These are phyloP conservation scores for Boletus tomentosulus DNA, from an alignment of 768 basidiomycete genomes.

Conservation along the genomic window DNA sequence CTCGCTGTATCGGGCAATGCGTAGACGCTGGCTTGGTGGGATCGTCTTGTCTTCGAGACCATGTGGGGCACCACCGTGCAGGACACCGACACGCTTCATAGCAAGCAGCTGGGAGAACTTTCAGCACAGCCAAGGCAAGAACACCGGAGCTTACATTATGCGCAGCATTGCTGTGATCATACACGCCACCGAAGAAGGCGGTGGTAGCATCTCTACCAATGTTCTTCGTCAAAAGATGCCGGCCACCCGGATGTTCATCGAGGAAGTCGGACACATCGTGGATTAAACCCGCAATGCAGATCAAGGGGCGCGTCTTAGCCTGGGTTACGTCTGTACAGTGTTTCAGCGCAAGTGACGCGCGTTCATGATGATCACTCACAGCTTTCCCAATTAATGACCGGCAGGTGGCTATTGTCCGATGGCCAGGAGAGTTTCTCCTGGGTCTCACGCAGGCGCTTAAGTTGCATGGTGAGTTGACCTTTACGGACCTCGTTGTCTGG, in stretches of 20 bases:
- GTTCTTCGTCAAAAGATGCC: conserved; percentile 75
- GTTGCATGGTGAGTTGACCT: conserved; percentile 90
- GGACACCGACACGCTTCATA: conserved; percentile 56
- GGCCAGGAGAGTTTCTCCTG: conserved; percentile 83
- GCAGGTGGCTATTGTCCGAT: conserved; percentile 65
- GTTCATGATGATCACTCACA: conserved; percentile 44
- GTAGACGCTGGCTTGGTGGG: conserved; percentile 69
- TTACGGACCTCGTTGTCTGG: conserved; percentile 75
- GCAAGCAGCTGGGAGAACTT: conserved; percentile 21
- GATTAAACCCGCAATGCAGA: conserved; percentile 89
- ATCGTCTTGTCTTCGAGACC: conserved; percentile 58
- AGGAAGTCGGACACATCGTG: conserved; percentile 84
- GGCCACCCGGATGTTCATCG: conserved; percentile 90
- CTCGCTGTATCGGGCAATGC: conserved; percentile 63
- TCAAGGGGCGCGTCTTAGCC: conserved; percentile 69
- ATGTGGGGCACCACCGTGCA: conserved; percentile 50
- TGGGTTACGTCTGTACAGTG: conserved; percentile 66
- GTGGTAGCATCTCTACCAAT: conserved; percentile 91
- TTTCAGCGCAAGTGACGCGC: not conserved
- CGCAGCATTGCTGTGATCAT: conserved; percentile 85
- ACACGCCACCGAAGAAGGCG: conserved; percentile 91
- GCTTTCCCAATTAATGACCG: conserved; percentile 82
- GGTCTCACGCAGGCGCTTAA: conserved; percentile 78
- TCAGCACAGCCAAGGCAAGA: not conserved
- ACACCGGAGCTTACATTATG: conserved; percentile 56